These are phyloP conservation scores for Kodamaea suecica DNA, from an alignment of 1,139 yeast genomes.

Conservation along the genomic window DNA sequence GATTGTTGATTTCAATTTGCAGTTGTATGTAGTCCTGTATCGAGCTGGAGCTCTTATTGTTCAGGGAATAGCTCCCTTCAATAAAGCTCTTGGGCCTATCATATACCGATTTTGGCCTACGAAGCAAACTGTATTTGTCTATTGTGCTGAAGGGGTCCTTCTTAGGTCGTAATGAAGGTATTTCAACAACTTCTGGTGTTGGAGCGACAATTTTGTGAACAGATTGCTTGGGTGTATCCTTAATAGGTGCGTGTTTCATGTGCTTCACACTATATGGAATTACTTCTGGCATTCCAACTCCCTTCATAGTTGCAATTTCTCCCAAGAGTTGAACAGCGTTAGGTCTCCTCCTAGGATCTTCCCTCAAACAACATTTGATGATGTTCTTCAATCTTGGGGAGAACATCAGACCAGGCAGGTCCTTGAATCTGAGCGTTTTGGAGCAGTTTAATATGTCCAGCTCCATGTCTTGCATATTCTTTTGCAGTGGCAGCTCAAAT, in stretches of 20 bases:
- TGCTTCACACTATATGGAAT: conserved; percentile 34
- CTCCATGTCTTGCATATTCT: conserved; percentile 39
- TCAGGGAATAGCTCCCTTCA: background rate
- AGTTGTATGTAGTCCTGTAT: conserved; percentile 36
- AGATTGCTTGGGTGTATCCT: background rate
- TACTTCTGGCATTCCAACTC: conserved; percentile 51
- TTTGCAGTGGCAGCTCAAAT: conserved; percentile 64
- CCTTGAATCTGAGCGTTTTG: conserved; percentile 32
- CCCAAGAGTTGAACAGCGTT: conserved; percentile 66
- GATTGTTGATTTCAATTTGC: conserved; percentile 21
- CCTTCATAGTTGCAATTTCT: conserved; percentile 65
- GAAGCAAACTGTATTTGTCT: conserved; percentile 32
- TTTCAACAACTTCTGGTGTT: background rate
- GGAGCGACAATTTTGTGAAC: background rate
- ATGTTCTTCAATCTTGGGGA: conserved; percentile 51
- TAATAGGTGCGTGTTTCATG: conserved; percentile 1
- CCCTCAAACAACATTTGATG: conserved; percentile 60
- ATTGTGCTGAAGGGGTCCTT: conserved; percentile 40
- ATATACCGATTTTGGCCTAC: conserved; percentile 23
- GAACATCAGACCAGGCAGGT: conserved; percentile 39
- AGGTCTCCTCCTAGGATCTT: conserved; percentile 70
- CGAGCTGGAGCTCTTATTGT: conserved; percentile 19
- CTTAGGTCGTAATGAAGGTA: conserved; percentile 1
- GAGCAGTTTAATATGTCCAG: conserved; percentile 34
- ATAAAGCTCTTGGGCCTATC: conserved; percentile 13